Evolutionary conservation across 352 stramenopile species (phyloP), one percentile per base, ranked within the genome.

Genomic region (Globisporangium acanthophoron): DNA sequence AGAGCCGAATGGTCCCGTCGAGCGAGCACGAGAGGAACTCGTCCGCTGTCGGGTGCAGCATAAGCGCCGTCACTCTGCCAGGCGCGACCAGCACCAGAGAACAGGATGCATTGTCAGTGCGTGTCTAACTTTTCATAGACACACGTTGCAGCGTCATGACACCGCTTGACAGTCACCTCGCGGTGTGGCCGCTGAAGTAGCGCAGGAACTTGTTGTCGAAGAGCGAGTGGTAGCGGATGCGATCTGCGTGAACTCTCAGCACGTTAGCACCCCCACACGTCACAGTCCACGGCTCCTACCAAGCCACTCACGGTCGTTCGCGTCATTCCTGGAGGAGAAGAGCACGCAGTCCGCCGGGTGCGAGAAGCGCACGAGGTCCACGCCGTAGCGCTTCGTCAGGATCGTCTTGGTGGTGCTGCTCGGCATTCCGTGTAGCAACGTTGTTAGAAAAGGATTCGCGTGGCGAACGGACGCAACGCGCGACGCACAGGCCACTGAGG

Each of bases 131-230:
- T 27, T 12, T 8, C 16, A 54, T 24, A 35, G 5, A 48, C 33
- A 37, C 33, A 24, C 16, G 20, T 8, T n/a, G 27, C 1, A 41
- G 24, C 24, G 24, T 27, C 24, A 1, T 1, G 24, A 27, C 24
- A 27, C 24, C 24, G 24, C 24, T 27, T 27, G 24, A 27, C 1
- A 27, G 24, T 16, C 74, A 91, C 83, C 66, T 85, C 15, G 81
- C 74, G 0, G 73, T 88, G 61, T 95, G 85, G 5, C 85, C 83
- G 33, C 74, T 81, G 69, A 89, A 93, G 63, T 92, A 93, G n/a
- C 85, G 83, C 21, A 95, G 74, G 56, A 93, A 95, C 46, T 91
- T 86, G 68, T 95, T 95, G 74, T 95, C 85, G 39, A 89, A 95
- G 56, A 92, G 76, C 54, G 85, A 95, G 57, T 95, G 85, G 67